Evolutionary conservation across 257 asterid genomes (phyloP), one percentile per base, ranked within the genome.

Genomic region (Misopates orontium): DNA sequence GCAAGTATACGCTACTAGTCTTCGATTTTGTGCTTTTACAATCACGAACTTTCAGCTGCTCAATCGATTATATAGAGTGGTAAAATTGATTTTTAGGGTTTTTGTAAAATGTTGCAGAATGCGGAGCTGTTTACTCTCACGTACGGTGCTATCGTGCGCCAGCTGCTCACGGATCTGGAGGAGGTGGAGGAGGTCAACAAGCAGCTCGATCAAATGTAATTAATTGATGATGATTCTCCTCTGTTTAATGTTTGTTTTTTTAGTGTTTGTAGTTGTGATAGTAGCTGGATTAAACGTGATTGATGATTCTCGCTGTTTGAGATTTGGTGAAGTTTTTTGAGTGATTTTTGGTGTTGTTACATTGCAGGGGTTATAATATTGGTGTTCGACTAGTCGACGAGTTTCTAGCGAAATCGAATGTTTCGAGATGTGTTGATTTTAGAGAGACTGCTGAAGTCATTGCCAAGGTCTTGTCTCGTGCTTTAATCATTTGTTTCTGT

Each of bases 161-260:
- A 94, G 83, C 78, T 94, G 78, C 67, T 90, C 21, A 90, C 97
- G 60, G 97, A 94, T 90, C 87, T 90, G 83, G 97, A 94, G 81
- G 97, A 94, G 80, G 99, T 94, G 49, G 97, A 86, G 67, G 99
- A 93, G 80, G 99, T 87, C 78, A 90, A 90, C 75, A 93, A 90
- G 49, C 97, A 94, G 85, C 97, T 90, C 55, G 96, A 94, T 77
- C 99, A 86, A 77, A 90, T 90, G 96, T 94, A 78, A 76, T 51
- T 66, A 45, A 20, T 64, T 28, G 14, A 1, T 36, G 17, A 8
- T 19, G 56, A 40, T 21, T 51, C 20, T 28, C 36, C 36, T 7
- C 4, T 15, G 0, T 3, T 51, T 17, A 55, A 0, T 15, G 16
- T 23, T 22, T 53, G 7, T n/a, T 31, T 17, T 22, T 4, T 7